Evolutionary conservation across 768 basidiomycete species (phyloP), one percentile per base, ranked within the genome.

Genomic region (Ephemerocybe angulata): DNA sequence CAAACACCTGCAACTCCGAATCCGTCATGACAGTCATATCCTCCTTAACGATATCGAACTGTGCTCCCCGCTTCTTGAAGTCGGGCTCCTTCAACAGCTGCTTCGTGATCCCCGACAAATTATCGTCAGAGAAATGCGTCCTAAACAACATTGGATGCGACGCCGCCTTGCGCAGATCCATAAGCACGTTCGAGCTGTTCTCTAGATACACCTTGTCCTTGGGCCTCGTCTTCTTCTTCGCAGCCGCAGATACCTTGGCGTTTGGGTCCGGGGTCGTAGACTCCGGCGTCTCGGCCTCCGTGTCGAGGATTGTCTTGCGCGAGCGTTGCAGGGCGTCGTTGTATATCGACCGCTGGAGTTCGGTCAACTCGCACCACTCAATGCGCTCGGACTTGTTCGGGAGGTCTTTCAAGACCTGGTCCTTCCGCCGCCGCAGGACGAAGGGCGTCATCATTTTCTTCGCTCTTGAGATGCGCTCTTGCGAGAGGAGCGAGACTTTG

Each of bases 381-480:
- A 98, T 91, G 33, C 89, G 86, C 65, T 98, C 96, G 11, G 82
- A 85, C 72, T 98, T 98, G 60, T 85, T 83, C 3, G 97, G 97
- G 31, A 99, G 81, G 62, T 98, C 95, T 64, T 88, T 87, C 43
- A 98, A 78, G 5, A 99, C 96, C 74, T 97, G 94, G 63, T 95
- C 93, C 72, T 99, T 99, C 62, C 95, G 83, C 55, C 97, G 83
- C n/a, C 97, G 88, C 19, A 99, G 78, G 22, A 98, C 95, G 68
- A 99, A 99, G 0, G 97, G 97, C 6, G 93, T 97, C 90, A 99
- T 93, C 94, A 99, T 98, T 69, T 93, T 93, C 74, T 98, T 96
- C 5, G 97, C 97, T 58, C 95, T 76, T 19, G 91, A 93, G 22
- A 98, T 90, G 48, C 97, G 89, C 67, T 95, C 89, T 65, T 92